Base-by-base conservation (phyloP, 2,329 filamentous ascomycete species). In the Pseudonectria foliicola region DNA sequence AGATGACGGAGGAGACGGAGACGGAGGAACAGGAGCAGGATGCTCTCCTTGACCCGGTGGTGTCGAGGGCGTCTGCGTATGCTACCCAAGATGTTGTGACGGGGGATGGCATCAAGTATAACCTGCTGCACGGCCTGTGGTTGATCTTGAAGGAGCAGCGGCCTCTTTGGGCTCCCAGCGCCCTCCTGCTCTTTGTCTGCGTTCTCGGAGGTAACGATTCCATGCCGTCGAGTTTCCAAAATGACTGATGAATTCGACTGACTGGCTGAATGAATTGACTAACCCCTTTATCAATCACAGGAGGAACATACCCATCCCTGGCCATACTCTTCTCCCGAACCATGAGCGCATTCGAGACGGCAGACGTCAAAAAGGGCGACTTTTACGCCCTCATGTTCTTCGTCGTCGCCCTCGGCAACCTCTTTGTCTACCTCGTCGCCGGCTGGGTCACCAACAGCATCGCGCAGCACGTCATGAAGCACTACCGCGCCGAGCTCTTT, bases 301-400 rank as follows among this genome's bases (percentile, higher is more conserved):
- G 63, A 3, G 56, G 48, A 2, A 60, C 61, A 16, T 64, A 61
- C 35, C 64, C 66, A 1, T 57, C 52, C n/a, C 50, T 67, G 8
- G 60, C 66, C 2, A 38, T 66, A 1, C 52, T 65, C 13, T 63
- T 67, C 34, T 53, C 61, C 6, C 57, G 52, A 24, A 60, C 62
- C 11, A 61, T 67, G 53, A 51, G 59, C 3, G 58, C 60, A 1
- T 66, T 66, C 23, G 46, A 59, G 29, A 47, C 43, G 0, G 27
- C 52, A 3, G 53, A 62, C 14, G 48, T 60, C 7, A 28, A 39
- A n/a, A 46, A 49, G 15, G 67, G 62, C 6, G 67, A 77, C 52
- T 74, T 75, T 44, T 75, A 65, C 52, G 59, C 70, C 0, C 61
- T 73, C 31, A 75, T 77, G 71, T 76, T 76, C 48, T 71, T 75